phyloP scores from a whole-genome alignment of 306 rosid genomes.

The Acmispon strigosus region DNA sequence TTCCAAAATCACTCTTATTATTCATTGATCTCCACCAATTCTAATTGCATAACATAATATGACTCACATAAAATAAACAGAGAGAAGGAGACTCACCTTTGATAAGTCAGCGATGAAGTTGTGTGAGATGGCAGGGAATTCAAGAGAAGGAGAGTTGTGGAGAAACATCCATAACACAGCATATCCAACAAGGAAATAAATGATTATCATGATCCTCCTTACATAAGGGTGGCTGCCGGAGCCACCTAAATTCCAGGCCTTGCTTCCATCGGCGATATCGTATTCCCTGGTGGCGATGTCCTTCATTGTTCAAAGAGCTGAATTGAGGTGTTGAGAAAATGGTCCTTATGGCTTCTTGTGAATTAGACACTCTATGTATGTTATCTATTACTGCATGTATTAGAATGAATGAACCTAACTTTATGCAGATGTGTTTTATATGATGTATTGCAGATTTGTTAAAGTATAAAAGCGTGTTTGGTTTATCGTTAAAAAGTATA shows the following conservation, averaged over 20 bases:
- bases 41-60: background rate
- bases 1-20: background rate
- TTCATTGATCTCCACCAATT: background rate
- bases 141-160: slow-evolving; percentile 19
- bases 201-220: background rate
- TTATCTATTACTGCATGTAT: no score
- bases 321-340: background rate
- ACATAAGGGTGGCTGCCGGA: background rate
- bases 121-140: slow-evolving; percentile 21
- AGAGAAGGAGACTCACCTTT: slow-evolving; percentile 10
- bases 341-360: no score
- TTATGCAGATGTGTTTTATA: no score
- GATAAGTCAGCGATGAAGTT: slow-evolving; percentile 11
- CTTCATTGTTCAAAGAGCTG: slow-evolving; percentile 30
- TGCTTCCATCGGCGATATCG: background rate
- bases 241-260: slow-evolving; percentile 14
- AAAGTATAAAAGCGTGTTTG: no score
- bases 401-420: no score
- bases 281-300: background rate
- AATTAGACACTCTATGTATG: no score
- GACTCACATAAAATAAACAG: background rate
- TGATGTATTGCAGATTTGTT: no score
- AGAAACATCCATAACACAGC: slow-evolving; percentile 23
- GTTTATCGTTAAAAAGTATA: no score
- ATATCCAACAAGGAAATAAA: slow-evolving; percentile 25